These are phyloP conservation scores for Monilinia aucupariae DNA, from an alignment of 2,329 filamentous ascomycete species.

Conservation along the genomic window DNA sequence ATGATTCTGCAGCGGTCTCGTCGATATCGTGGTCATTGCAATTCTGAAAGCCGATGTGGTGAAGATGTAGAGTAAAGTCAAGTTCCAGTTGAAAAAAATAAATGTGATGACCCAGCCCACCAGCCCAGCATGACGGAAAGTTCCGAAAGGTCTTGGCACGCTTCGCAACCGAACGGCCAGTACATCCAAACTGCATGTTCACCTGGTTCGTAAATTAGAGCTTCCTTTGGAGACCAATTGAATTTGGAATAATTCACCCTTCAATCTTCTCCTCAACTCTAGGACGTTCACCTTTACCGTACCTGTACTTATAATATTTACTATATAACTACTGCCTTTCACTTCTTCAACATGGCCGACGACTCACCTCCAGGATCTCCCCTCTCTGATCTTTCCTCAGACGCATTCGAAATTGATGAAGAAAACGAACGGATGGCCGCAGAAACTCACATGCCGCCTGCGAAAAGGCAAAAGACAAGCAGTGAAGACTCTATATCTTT, in stretches of 20 bases:
- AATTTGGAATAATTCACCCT: neutral
- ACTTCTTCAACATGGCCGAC: constrained; percentile 37
- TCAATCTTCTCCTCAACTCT: neutral
- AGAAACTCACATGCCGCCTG: constrained; percentile 35
- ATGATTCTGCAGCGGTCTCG: neutral
- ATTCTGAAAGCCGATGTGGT: neutral
- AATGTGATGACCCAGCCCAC: neutral
- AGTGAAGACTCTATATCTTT: constrained; percentile 23
- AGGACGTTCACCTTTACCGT: neutral
- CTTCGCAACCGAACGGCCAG: neutral
- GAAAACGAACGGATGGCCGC: constrained; percentile 46
- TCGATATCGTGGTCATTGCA: neutral
- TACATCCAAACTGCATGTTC: no score
- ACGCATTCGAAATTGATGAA: constrained; percentile 53
- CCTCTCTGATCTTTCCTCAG: constrained; percentile 59
- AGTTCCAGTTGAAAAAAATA: no score
- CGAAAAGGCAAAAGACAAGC: constrained; percentile 32
- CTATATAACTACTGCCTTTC: neutral
- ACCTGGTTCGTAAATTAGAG: no score
- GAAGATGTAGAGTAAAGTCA: neutral
- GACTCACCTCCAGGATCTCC: constrained; percentile 54
- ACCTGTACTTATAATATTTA: neutral
- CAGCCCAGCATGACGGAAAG: neutral
- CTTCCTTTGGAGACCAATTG: neutral
- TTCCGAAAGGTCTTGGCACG: neutral